Evolutionary conservation across 345 rosid genomes (phyloP).

Genomic region (Mangifera indica): DNA sequence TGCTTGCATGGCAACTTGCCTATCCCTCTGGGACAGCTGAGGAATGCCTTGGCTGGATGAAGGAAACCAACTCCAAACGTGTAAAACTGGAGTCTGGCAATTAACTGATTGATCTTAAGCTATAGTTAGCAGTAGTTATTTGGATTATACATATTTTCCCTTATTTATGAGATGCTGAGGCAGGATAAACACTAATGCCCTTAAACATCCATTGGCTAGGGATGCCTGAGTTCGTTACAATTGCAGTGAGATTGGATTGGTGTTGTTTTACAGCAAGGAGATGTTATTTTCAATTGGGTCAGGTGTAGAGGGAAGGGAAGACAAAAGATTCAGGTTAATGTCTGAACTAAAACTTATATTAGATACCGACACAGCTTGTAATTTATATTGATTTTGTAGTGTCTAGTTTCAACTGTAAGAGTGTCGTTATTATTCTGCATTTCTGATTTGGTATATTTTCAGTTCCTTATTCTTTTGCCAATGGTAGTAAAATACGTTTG

Average conservation of each 20-base stretch:
- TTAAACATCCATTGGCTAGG: background rate
- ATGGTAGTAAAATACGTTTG: too few species aligned
- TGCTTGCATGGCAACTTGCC: conserved; percentile 83
- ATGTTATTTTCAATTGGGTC: background rate
- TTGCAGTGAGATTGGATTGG: background rate
- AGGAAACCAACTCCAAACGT: conserved; percentile 59
- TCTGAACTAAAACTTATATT: background rate
- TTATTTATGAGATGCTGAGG: background rate
- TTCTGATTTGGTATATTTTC: too few species aligned
- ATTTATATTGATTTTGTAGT: too few species aligned
- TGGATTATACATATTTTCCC: background rate
- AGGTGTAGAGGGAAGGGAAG: background rate
- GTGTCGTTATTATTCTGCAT: too few species aligned
- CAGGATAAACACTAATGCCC: background rate
- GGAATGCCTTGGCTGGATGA: conserved; percentile 95
- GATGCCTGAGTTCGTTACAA: background rate
- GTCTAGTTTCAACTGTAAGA: too few species aligned
- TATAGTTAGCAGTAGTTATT: background rate
- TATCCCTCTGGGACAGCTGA: conserved; percentile 63
- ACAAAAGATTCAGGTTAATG: background rate
- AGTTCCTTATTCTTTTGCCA: too few species aligned
- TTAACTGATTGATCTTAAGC: background rate
- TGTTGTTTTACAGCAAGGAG: background rate
- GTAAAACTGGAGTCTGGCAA: conserved; percentile 37
- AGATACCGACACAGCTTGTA: too few species aligned